A percentile compares a stretch with the other conserved stretches of the same genome.
These are phyloP conservation scores for Viola odorata DNA, from an alignment of 345 rosid species.

Conservation along the genomic window DNA sequence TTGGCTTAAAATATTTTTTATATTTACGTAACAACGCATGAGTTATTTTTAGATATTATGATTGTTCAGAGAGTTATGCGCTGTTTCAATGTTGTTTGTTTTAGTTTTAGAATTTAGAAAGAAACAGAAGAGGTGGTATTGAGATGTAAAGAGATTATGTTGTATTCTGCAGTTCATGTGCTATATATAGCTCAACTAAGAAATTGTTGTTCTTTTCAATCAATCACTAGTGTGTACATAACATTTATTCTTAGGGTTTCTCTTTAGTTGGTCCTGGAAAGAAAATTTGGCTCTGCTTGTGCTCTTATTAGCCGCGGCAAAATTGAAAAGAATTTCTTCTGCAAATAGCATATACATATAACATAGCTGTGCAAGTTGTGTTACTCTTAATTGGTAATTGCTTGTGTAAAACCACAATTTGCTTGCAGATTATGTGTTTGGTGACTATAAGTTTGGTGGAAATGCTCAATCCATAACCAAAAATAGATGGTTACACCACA, in stretches of 20 bases:
- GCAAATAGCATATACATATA: neutral
- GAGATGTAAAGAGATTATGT: no score
- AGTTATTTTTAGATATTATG: neutral
- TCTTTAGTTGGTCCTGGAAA: neutral
- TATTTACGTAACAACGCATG: neutral
- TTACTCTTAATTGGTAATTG: no score
- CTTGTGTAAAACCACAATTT: neutral
- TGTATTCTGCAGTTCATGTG: no score
- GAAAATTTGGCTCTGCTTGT: neutral
- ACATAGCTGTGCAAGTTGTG: neutral
- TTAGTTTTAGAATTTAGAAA: no score
- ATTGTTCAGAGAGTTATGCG: neutral
- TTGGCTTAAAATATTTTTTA: slow-evolving; percentile 4
- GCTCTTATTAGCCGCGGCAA: neutral
- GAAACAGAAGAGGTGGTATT: no score
- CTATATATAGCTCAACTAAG: no score
- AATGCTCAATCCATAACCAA: slow-evolving; percentile 81
- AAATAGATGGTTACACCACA: slow-evolving; percentile 79
- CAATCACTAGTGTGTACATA: neutral
- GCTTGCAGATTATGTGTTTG: slow-evolving; percentile 75
- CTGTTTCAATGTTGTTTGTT: no score
- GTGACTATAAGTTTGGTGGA: slow-evolving; percentile 74
- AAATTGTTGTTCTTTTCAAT: neutral
- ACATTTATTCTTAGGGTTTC: neutral
- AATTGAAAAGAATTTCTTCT: neutral